Evolutionary conservation across 1,139 yeast species (phyloP), one percentile per base, ranked within the genome.

Genomic region (Candida tropicalis): DNA sequence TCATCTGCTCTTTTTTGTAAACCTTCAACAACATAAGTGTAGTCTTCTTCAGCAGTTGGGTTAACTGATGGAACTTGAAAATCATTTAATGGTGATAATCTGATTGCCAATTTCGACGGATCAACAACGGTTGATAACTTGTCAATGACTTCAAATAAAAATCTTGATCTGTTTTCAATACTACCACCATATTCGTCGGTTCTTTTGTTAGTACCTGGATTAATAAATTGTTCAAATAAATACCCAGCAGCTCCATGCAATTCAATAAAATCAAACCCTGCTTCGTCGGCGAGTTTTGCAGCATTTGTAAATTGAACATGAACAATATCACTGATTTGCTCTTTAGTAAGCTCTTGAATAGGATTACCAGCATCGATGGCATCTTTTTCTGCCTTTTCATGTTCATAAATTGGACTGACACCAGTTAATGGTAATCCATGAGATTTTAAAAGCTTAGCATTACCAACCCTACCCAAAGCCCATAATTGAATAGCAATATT

Each of bases 231-330:
- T 62, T 82, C 82, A 36, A 82, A 55, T 40, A 84, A 65, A 60
- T 81, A 84, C n/a, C 89, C 89, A 59, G 84, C 80, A 15, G 88
- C 90, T 40, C 65, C 67, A 55, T 84, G 90, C 43, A 85, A 57
- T 60, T 85, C 87, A 26, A 84, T 73, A 50, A 82, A 81, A 57
- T 85, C 90, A 48, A 82, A 81, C 9, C 89, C 89, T 5, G 84
- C 83, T 4, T 58, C 65, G 31, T 77, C 50, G 1, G 82, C 77
- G 33, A 65, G 63, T 49, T 63, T 63, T 27, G 81, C 80, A 9
- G 81, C 79, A 3, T 52, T 49, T 1, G 61, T 66, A 49, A 57
- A 76, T 18, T 57, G 57, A 35, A 62, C 60, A 45, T 63, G 49
- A 23, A 73, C 59, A 42, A 65, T 55, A 32, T 62, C 55, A 43